phyloP scores from a whole-genome alignment of 2,329 filamentous ascomycete genomes.

The Fusarium piperis region DNA sequence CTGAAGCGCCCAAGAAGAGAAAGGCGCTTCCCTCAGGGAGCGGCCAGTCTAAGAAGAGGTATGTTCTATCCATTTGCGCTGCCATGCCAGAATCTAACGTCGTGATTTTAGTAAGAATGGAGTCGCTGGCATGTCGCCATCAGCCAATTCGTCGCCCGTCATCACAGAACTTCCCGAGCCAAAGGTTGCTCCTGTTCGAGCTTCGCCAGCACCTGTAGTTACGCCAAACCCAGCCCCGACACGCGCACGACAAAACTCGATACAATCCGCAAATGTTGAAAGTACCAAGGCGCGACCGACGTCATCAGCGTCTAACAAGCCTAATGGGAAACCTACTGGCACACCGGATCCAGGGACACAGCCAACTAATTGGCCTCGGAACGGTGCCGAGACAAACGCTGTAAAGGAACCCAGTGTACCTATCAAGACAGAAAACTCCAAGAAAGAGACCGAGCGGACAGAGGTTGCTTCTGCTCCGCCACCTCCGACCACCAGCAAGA shows the following conservation, averaged over 20 bases:
- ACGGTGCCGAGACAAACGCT: conserved; percentile 58
- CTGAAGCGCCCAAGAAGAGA: conserved; percentile 76
- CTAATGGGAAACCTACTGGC: conserved; percentile 60
- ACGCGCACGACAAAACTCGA: conserved; percentile 79
- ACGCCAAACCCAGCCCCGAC: conserved; percentile 72
- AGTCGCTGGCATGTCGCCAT: conserved; percentile 69
- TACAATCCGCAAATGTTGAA: conserved; percentile 65
- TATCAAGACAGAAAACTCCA: conserved; percentile 46
- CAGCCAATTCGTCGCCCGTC: conserved; percentile 79
- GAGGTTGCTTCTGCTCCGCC: conserved; percentile 42
- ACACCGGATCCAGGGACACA: conserved; percentile 50
- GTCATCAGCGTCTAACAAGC: conserved; percentile 69
- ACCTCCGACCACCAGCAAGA: conserved; percentile 49
- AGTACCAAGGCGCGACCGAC: conserved; percentile 63
- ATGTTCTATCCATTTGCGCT: conserved; percentile 44
- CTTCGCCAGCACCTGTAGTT: conserved; percentile 68
- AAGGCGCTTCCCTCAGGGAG: conserved; percentile 73
- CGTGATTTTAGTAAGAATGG: conserved; percentile 46
- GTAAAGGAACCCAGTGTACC: conserved; percentile 57
- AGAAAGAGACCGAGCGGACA: conserved; percentile 47
- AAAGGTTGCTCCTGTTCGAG: conserved; percentile 56
- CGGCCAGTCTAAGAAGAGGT: conserved; percentile 83
- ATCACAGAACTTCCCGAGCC: conserved; percentile 74
- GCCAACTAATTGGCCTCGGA: conserved; percentile 43
- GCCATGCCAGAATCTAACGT: conserved; percentile 22